Evolutionary conservation across 1,284 basidiomycete genomes (phyloP).

Genomic region (Polyporus tsugae): DNA sequence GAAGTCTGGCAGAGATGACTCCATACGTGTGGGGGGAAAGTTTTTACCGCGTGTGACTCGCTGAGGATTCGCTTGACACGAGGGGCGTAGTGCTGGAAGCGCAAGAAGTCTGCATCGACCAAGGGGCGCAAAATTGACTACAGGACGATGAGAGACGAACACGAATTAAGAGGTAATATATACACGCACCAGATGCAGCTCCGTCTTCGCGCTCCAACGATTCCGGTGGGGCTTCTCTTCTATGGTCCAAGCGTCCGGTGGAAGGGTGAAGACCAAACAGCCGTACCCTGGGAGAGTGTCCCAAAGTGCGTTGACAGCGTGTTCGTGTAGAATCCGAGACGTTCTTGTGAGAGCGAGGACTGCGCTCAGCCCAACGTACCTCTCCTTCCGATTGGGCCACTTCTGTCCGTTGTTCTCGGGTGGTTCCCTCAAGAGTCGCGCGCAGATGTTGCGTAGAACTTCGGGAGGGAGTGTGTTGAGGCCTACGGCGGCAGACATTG

Average conservation of each 20-base stretch:
- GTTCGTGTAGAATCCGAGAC: background rate
- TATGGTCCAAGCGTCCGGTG: background rate
- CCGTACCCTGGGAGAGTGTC: background rate
- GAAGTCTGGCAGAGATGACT: background rate
- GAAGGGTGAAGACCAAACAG: background rate
- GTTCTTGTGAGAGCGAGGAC: constrained; percentile 1
- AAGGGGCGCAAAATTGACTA: constrained; percentile 8
- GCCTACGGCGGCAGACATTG: background rate
- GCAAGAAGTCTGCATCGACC: constrained; percentile 10
- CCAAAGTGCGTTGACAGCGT: background rate
- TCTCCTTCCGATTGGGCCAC: background rate
- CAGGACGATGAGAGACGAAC: background rate
- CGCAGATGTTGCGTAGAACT: background rate
- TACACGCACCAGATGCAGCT: background rate
- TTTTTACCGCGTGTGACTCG: background rate
- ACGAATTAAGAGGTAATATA: background rate
- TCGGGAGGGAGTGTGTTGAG: background rate
- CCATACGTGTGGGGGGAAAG: background rate
- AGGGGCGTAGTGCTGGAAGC: constrained; percentile 9
- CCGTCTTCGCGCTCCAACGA: background rate
- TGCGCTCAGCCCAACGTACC: background rate
- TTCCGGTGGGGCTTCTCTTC: background rate
- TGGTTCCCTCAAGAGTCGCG: background rate
- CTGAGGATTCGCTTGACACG: constrained; percentile 10
- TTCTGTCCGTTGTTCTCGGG: background rate